Evolutionary conservation across 768 basidiomycete species (phyloP), one percentile per base, ranked within the genome.

Genomic region (Rhodotorula graminis): DNA sequence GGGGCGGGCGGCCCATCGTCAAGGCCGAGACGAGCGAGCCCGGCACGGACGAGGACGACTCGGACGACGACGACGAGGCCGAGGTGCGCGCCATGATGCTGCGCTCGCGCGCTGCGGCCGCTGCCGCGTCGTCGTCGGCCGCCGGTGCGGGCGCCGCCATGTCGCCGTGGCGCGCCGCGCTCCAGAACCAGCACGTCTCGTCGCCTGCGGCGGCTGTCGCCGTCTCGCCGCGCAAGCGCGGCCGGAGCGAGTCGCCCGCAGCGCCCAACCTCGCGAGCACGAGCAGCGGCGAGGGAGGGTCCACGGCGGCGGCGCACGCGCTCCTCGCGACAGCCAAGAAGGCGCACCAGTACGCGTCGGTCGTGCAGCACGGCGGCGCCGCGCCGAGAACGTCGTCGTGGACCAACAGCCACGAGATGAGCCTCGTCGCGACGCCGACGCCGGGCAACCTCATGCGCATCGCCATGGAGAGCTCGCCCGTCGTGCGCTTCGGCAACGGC

Each of bases 281-380:
- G 7, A 37, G 47, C n/a, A 57, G 33, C 47, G 71, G 66, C 18
- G 60, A 64, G 33, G 67, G 66, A 2, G 44, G 44, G 15, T 65
- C 67, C n/a, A 62, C 71, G 1, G 71, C 53, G 10, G 71, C 71
- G 12, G 71, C 71, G n/a, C 73, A 70, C 44, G 61, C 65, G 9
- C 65, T 74, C 57, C 52, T 69, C 59, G 66, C 66, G 23, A 74
- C 69, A 42, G 68, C 68, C 29, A 73, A 65, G 72, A 69, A 66
- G 60, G 53, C 64, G 21, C 58, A 60, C 44, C 25, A 15, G 50
- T 61, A 42, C 42, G 58, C 58, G 8, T 12, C 33, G 31, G 29
- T 46, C 62, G 47, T 3, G 49, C 21, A 29, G n/a, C 29, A 23
- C 14, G 50, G 37, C 16, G 23, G 61, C 29, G n/a, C 61, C 19